phyloP scores from a whole-genome alignment of 345 rosid genomes.

The Citrus unshiu region DNA sequence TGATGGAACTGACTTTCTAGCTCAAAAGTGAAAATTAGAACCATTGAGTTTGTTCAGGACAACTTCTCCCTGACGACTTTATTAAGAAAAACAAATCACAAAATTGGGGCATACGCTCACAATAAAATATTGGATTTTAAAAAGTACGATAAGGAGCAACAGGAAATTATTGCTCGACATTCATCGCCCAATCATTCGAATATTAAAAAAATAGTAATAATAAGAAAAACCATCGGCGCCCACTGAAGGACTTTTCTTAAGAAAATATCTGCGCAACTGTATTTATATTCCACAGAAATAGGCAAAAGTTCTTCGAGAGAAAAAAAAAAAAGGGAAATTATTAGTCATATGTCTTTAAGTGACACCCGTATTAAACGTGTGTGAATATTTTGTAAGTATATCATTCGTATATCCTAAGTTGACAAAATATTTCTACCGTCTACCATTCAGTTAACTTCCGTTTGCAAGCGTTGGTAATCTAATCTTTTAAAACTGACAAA shows the following conservation, averaged over 20 bases:
- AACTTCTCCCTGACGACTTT: background rate
- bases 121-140: background rate
- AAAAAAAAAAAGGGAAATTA: no score
- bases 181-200: background rate
- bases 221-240: no score
- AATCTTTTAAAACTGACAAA: accelerated
- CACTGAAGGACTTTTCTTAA: background rate
- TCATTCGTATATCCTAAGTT: accelerated
- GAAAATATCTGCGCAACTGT: background rate
- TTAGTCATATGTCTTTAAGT: no score
- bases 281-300: no score
- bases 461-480: no score
- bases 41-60: background rate
- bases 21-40: background rate
- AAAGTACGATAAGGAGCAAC: background rate
- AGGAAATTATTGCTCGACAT: background rate
- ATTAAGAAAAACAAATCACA: background rate
- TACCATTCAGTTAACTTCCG: accelerated
- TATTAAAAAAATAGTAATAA: no score
- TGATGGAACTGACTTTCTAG: background rate
- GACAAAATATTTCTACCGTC: no score
- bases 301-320: background rate
- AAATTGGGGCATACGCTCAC: background rate
- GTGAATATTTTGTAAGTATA: accelerated
- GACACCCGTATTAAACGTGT: accelerated